Conservation (phyloP, 2,329 filamentous ascomycete species). For the Alternaria metachromatica region DNA sequence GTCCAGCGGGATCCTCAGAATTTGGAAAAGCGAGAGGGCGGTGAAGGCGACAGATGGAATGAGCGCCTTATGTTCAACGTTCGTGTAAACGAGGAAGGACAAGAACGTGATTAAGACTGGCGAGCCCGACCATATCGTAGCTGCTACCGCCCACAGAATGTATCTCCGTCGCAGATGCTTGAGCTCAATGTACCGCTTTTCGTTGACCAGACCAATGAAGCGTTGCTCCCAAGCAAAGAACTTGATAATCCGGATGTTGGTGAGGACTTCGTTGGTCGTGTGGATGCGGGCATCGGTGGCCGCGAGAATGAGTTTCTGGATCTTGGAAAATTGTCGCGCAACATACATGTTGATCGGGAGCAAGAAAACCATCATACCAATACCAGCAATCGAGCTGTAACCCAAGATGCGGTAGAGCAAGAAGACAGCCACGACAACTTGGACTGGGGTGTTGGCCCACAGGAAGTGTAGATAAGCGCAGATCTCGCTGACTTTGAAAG, state of each 20-base stretch:
- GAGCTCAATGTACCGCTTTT: conserved; percentile 83
- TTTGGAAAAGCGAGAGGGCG: conserved; percentile 91
- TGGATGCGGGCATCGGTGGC: conserved; percentile 96
- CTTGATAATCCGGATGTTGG: conserved; percentile 99
- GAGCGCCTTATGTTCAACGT: conserved; percentile 85
- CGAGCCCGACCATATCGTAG: conserved; percentile 95
- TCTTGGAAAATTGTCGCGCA: conserved; percentile 81
- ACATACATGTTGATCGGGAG: conserved; percentile 90
- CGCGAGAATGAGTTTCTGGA: conserved; percentile 89
- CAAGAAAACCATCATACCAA: conserved; percentile 86
- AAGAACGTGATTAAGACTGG: conserved; percentile 95
- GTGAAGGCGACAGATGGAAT: conserved; percentile 95
- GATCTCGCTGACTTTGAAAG: conserved; percentile 96
- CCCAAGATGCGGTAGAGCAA: conserved; percentile 91
- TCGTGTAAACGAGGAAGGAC: conserved; percentile 91
- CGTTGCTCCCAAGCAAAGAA: conserved; percentile 98
- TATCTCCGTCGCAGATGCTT: conserved; percentile 81
- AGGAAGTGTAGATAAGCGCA: conserved; percentile 95
- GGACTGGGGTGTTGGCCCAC: conserved; percentile 88
- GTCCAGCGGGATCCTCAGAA: conserved; percentile 90
- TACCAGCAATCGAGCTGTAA: conserved; percentile 89
- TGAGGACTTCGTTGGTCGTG: conserved; percentile 93
- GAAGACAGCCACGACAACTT: conserved; percentile 79
- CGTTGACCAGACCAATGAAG: conserved; percentile 84
- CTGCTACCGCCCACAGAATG: conserved; percentile 88